phyloP scores from a whole-genome alignment of 1,284 basidiomycete species.

The Hypsizygus ulmarius region DNA sequence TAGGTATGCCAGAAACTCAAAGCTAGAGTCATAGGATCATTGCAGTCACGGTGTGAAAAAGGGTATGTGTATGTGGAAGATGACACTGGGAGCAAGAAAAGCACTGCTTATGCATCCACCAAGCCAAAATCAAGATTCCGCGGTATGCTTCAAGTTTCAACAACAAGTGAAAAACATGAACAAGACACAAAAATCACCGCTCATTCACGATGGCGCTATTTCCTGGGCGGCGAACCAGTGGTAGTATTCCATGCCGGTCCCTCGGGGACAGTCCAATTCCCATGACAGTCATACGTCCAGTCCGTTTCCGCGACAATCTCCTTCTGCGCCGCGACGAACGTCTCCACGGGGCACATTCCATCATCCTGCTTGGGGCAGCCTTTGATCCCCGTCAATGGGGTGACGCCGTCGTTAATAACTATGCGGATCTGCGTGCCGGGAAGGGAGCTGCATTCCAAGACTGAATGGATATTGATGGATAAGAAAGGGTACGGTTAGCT shows the following conservation, averaged over 20 bases:
- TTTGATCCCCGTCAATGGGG: slow-evolving; percentile 72
- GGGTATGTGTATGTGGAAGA: too few relatives aligned
- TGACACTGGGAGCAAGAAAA: too few relatives aligned
- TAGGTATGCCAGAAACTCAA: too few relatives aligned
- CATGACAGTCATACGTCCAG: slow-evolving; percentile 75
- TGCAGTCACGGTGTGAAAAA: too few relatives aligned
- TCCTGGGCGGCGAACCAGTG: slow-evolving; percentile 44
- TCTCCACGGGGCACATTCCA: slow-evolving; percentile 77
- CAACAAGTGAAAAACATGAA: neutral
- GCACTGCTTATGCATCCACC: too few relatives aligned
- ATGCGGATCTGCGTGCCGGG: slow-evolving; percentile 68
- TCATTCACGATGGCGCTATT: neutral
- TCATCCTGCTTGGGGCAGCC: slow-evolving; percentile 73
- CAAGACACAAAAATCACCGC: neutral
- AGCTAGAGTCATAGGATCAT: too few relatives aligned
- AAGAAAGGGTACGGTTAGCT: slow-evolving; percentile 2
- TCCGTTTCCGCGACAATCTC: slow-evolving; percentile 68
- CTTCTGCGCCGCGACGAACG: slow-evolving; percentile 72
- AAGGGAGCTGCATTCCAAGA: slow-evolving; percentile 53
- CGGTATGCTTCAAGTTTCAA: neutral
- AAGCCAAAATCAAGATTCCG: too few relatives aligned
- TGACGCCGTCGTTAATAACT: slow-evolving; percentile 86
- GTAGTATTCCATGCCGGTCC: slow-evolving; percentile 62
- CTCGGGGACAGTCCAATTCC: slow-evolving; percentile 61
- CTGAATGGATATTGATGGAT: slow-evolving; percentile 30